phyloP scores from a whole-genome alignment of 257 asterid genomes.

The Ballota nigra region DNA sequence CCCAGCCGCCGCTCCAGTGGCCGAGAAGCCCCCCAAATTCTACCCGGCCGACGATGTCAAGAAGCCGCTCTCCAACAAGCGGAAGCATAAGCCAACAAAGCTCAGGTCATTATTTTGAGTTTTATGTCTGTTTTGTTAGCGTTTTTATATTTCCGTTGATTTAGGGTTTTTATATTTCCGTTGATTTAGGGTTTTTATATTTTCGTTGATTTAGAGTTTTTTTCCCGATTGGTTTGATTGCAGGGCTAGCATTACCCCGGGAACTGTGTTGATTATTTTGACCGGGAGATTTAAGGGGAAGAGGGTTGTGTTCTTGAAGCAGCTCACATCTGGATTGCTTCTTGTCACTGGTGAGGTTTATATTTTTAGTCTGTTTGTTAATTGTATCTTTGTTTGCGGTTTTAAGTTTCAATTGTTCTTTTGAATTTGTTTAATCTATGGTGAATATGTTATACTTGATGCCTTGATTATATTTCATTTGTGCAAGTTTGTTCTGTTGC shows the following conservation, averaged over 20 bases:
- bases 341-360: slow-evolving; percentile 41
- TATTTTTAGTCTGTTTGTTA: not conserved
- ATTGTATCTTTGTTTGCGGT: too few relatives aligned
- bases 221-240: not conserved
- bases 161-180: not conserved
- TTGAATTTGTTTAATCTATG: not conserved
- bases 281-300: slow-evolving; percentile 54
- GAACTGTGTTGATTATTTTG: slow-evolving; percentile 47
- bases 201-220: not conserved
- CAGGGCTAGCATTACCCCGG: slow-evolving; percentile 46
- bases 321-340: slow-evolving; percentile 51
- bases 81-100: slow-evolving; percentile 53
- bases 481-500: not conserved
- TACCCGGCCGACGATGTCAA: slow-evolving; percentile 65
- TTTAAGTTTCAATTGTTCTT: not conserved
- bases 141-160: not conserved
- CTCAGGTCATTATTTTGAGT: slow-evolving; percentile 36
- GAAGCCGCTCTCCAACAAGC: slow-evolving; percentile 57
- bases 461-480: not conserved
- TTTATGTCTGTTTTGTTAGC: not conserved
- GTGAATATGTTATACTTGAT: not conserved
- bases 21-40: slow-evolving; percentile 45
- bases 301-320: slow-evolving; percentile 57
- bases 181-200: not conserved
- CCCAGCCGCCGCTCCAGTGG: slow-evolving; percentile 29